Evolutionary conservation across 768 basidiomycete genomes (phyloP), one percentile per base, ranked within the genome.

Genomic region (Phlebiopsis gigantea): DNA sequence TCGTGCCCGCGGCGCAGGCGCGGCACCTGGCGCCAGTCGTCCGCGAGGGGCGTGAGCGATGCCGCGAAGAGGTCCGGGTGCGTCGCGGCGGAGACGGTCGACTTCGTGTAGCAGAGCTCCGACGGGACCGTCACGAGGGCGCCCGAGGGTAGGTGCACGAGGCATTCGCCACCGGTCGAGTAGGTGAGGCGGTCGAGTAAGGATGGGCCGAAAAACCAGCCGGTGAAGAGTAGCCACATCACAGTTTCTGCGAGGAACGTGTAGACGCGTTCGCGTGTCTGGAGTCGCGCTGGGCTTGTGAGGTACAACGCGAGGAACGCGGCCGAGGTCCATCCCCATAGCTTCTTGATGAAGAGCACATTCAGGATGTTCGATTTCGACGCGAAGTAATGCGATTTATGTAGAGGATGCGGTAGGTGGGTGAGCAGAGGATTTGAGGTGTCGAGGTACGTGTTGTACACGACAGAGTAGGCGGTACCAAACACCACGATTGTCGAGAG

Each of bases 271-370:
- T 69, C 53, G 9, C 63, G 57, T 1, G 76, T 73, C 28, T 79
- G 77, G 2, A 69, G 68, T 9, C 68, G 65, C 1, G 74, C 68
- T 4, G 86, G 81, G 60, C 80, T 79, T 1, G 88, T 84, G 49
- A 77, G 26, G 77, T 80, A 87, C 24, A 79, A 74, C 54, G 79
- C 63, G 54, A 85, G 65, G 64, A 90, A 92, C 0, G 80, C 76
- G 30, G 75, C 75, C 6, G 90, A 78, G 1, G 93, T 94, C 93
- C 94, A 97, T 0, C 74, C 91, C 94, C 96, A 97, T 22, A 88
- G 83, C 52, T 81, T 77, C 73, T 98, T 98, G 67, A 95, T 91
- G 72, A 96, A 95, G 63, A 81, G 74, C 56, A 85, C 78, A 66
- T 98, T 98, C 66, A 98, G 77, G 1, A 79, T 48, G 66, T 94